A percentile compares a stretch with the other conserved stretches of the same genome.
Conservation (phyloP, 2,329 filamentous ascomycete species). For the Colletotrichum sp. region DNA sequence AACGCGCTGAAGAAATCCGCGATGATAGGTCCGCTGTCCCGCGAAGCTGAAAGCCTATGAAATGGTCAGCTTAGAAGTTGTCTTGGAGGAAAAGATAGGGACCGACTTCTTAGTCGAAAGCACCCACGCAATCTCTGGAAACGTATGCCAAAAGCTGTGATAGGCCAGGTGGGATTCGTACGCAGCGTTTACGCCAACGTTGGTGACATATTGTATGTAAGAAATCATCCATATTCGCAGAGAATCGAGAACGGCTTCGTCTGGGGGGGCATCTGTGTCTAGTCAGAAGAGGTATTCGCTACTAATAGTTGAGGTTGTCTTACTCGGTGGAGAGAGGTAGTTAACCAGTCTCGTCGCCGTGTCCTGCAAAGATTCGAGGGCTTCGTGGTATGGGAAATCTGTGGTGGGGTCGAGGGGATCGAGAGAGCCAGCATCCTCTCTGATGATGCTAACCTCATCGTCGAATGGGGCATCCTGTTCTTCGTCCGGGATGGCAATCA, state of each 20-base stretch:
- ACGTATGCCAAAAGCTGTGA: slow-evolving; percentile 53
- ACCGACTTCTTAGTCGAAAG: slow-evolving; percentile 30
- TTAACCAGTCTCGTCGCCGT: slow-evolving; percentile 40
- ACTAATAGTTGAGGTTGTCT: slow-evolving; percentile 1
- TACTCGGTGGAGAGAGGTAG: slow-evolving; percentile 37
- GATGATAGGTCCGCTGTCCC: slow-evolving; percentile 27
- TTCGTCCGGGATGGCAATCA: slow-evolving; percentile 43
- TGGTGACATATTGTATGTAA: slow-evolving; percentile 48
- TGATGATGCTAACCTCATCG: slow-evolving; percentile 28
- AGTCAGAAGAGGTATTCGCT: slow-evolving; percentile 26
- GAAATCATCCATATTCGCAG: slow-evolving; percentile 56
- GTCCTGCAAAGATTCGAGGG: slow-evolving; percentile 32
- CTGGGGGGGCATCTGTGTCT: slow-evolving; percentile 42
- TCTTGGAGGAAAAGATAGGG: background rate
- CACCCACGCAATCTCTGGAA: slow-evolving; percentile 56
- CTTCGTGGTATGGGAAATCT: slow-evolving; percentile 51
- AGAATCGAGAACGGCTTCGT: slow-evolving; percentile 47
- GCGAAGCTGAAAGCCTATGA: background rate
- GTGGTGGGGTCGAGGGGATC: slow-evolving; percentile 53
- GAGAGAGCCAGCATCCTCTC: slow-evolving; percentile 3
- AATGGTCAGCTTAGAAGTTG: background rate
- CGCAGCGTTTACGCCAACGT: slow-evolving; percentile 37
- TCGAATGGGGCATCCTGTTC: slow-evolving; percentile 31
- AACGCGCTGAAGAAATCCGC: slow-evolving; percentile 46
- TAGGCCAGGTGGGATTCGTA: slow-evolving; percentile 50